Base-by-base conservation (phyloP, 2,329 filamentous ascomycete genomes). In the Fusarium sp. region DNA sequence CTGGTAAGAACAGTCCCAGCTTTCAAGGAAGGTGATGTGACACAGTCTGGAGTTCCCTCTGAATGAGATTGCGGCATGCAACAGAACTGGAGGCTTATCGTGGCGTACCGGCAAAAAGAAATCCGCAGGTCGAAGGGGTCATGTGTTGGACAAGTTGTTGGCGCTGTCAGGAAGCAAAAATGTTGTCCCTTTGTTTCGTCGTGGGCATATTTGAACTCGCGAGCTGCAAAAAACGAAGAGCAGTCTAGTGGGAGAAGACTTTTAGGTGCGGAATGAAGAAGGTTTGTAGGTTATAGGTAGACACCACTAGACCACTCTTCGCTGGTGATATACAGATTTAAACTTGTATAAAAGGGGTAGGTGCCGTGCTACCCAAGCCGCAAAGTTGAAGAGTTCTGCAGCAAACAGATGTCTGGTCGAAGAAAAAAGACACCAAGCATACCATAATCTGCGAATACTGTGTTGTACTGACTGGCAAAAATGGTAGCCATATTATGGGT, bases 231-330 rank as follows among this genome's bases (percentile, higher is more conserved):
- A 55, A 27, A 40, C 27, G 27, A 55, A 51, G 52, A 51, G 45
- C 6, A 14, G 52, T 13, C 33, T 17, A 37, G 5, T 21, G 21
- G 40, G 29, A 11, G 40, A 29, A 25, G 15, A 13, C 9, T 45
- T 45, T 31, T 45, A 45, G 42, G 42, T 15, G 42, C 42, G 25
- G 27, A 45, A 9, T 45, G 25, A 20, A 43, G 41, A 29, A 10
- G 15, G 25, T 51, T 31, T 27, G 4, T 33, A 50, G 48, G 27
- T 50, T 41, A 6, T 50, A 50, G 48, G 47, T 11, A 20, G 35
- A 17, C 33, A 41, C 48, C 48, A 42, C 48, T 51, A 23, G 27
- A 51, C 48, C 48, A 51, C 48, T 42, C 48, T 41, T 33, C 27
- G 20, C 20, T 13, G 9, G 11, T 14, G 5, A 11, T 18, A 20